Conservation (phyloP, 208 protist species). For the Leishmania turanica region DNA sequence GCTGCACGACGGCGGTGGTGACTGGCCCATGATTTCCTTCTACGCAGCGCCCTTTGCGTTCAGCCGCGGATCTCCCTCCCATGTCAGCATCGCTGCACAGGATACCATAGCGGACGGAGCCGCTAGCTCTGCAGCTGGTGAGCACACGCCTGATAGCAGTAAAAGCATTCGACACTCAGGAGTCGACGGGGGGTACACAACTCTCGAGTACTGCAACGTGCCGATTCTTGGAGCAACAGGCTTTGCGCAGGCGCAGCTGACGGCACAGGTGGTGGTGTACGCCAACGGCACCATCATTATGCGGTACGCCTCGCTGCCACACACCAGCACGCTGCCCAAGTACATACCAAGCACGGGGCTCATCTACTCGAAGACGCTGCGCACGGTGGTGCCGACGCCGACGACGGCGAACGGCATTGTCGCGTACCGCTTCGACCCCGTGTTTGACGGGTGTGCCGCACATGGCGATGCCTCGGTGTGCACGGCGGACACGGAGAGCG, state of each 20-base stretch:
- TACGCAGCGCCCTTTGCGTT: conserved; percentile 13
- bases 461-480: conserved; percentile 6
- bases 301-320: conserved; percentile 44
- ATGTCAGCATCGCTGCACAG: background rate
- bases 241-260: conserved; percentile 12
- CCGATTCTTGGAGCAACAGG: background rate
- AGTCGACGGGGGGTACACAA: background rate
- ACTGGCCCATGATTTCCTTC: conserved; percentile 50
- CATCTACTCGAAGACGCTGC: conserved; percentile 21
- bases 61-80: conserved; percentile 2
- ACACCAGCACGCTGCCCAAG: background rate
- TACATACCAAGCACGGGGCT: conserved; percentile 16
- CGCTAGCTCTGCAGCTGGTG: too few relatives aligned
- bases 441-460: conserved; percentile 15
- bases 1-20: conserved; percentile 27
- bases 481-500: background rate
- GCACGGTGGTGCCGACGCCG: conserved; percentile 25
- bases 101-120: background rate
- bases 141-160: too few relatives aligned
- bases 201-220: conserved; percentile 25
- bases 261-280: conserved; percentile 51
- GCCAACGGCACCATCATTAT: conserved; percentile 49
- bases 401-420: conserved; percentile 21
- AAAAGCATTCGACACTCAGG: too few relatives aligned
- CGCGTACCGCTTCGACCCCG: conserved; percentile 28